phyloP scores from a whole-genome alignment of 139 green algal genomes.

The Chlorella ohadii region DNA sequence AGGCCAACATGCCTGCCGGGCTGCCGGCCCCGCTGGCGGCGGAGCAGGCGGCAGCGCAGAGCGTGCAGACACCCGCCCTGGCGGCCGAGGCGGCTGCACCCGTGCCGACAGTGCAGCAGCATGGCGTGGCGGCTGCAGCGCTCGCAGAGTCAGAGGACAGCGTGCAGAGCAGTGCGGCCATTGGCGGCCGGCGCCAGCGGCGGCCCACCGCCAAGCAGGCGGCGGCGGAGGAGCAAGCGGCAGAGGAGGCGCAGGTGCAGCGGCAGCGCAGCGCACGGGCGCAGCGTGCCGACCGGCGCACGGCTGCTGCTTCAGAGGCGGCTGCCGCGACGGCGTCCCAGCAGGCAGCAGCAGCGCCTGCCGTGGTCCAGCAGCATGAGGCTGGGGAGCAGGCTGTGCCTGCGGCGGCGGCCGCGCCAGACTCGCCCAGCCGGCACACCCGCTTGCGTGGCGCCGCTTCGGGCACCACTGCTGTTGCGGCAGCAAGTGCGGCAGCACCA shows the following conservation, averaged over 20 bases:
- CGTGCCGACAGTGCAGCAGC: background rate
- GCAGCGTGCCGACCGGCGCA: background rate
- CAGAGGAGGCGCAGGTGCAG: background rate
- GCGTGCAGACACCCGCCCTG: conserved; percentile 10
- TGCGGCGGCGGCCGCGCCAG: background rate
- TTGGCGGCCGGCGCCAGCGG: conserved; percentile 10
- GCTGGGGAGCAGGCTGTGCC: background rate
- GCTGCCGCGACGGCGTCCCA: too few relatives aligned
- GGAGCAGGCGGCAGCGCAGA: background rate
- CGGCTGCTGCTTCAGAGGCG: background rate
- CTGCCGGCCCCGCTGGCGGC: background rate
- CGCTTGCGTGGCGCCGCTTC: too few relatives aligned
- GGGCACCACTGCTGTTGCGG: too few relatives aligned
- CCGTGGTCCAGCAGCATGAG: background rate
- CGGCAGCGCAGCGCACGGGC: background rate
- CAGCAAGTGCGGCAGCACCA: background rate
- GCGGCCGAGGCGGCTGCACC: background rate
- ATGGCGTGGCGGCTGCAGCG: background rate
- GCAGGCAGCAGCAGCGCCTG: background rate
- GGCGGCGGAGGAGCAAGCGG: background rate
- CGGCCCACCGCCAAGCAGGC: conserved; percentile 22
- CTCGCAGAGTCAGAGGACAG: background rate
- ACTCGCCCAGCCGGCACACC: background rate
- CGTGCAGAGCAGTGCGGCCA: background rate
- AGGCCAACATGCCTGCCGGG: background rate